These are phyloP conservation scores for Vigna nakashimae DNA, from an alignment of 306 rosid species.

Conservation along the genomic window DNA sequence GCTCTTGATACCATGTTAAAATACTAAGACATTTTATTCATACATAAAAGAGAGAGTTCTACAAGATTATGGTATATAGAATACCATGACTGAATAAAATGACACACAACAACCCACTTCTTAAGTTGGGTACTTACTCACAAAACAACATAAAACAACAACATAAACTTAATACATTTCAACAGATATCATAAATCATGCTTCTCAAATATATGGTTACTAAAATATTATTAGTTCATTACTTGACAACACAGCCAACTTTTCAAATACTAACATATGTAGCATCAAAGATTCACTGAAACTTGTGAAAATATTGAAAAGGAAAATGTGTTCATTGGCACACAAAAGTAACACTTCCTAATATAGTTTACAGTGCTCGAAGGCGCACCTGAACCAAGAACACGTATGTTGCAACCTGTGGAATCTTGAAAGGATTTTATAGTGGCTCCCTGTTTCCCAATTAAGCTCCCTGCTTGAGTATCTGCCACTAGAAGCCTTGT, in stretches of 20 bases:
- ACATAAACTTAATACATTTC: no score
- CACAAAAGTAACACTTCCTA: background rate
- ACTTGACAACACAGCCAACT: conserved; percentile 7
- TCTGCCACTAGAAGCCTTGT: conserved; percentile 69
- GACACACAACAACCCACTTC: no score
- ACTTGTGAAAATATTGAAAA: background rate
- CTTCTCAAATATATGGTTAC: background rate
- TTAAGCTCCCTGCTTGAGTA: conserved; percentile 69
- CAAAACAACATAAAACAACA: no score
- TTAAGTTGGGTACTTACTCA: no score
- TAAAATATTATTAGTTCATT: conserved; percentile 11
- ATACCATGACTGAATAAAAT: no score
- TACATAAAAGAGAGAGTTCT: no score
- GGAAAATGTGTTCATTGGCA: background rate
- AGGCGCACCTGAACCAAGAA: conserved; percentile 62
- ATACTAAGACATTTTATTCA: no score
- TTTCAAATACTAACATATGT: conserved; percentile 1
- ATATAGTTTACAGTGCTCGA: conserved; percentile 8
- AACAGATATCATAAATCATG: background rate
- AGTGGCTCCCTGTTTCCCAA: conserved; percentile 66
- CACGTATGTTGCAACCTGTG: conserved; percentile 60
- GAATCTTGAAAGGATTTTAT: conserved; percentile 62
- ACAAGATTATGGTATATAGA: no score
- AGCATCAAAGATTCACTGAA: background rate
- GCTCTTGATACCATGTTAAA: no score